Evolutionary conservation across 2,329 filamentous ascomycete species (phyloP).

Genomic region (Aspergillus sp.): DNA sequence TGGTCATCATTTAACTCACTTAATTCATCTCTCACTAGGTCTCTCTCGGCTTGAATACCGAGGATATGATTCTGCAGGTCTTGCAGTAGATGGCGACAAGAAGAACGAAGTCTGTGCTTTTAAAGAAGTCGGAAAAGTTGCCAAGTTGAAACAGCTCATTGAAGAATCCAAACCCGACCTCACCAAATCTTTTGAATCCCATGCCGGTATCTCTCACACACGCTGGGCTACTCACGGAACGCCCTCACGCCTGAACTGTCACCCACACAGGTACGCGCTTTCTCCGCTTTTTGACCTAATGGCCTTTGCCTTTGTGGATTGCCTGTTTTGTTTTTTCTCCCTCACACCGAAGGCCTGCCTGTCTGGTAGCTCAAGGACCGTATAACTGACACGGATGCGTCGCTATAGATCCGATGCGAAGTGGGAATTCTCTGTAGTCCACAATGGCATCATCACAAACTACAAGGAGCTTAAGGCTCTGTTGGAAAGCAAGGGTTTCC

Average conservation of each 20-base stretch:
- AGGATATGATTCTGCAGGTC: conserved; percentile 95
- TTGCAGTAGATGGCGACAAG: conserved; percentile 96
- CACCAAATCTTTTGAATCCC: conserved; percentile 93
- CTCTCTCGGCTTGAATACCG: conserved; percentile 96
- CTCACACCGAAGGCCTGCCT: not conserved
- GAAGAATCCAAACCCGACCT: conserved; percentile 79
- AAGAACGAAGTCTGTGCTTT: conserved; percentile 96
- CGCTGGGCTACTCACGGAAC: conserved; percentile 98
- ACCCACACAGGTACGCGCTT: conserved; percentile 81
- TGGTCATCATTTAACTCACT: not conserved
- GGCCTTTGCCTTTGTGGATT: not conserved
- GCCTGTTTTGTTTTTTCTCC: not conserved
- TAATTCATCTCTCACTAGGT: conserved; percentile 53
- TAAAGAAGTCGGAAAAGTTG: conserved; percentile 99
- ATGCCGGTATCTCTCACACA: conserved; percentile 98
- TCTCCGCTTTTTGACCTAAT: not conserved
- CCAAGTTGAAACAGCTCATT: conserved; percentile 91
- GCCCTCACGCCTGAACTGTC: conserved; percentile 93
- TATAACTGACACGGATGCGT: conserved; percentile 1
- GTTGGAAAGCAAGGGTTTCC: conserved; percentile 90
- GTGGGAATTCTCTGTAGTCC: conserved; percentile 96
- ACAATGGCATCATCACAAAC: conserved; percentile 99
- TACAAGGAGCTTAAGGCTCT: conserved; percentile 99
- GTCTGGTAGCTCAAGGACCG: not conserved
- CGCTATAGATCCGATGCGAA: conserved; percentile 75